Conservation (phyloP, 345 rosid genomes). For the Erodium maritimum region DNA sequence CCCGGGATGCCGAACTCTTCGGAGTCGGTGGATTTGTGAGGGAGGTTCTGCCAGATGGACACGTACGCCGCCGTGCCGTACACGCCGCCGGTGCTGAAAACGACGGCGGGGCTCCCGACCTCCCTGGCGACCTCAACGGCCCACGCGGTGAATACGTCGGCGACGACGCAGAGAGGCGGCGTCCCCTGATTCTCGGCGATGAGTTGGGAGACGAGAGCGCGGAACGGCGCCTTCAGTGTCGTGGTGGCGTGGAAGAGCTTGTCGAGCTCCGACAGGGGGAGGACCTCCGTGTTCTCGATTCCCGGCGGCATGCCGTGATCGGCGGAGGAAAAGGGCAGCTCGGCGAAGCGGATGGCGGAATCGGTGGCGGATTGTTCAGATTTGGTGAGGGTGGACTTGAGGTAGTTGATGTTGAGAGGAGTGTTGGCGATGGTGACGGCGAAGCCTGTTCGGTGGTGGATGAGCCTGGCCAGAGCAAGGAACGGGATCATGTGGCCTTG, state of each 20-base stretch:
- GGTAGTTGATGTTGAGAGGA: slow-evolving; percentile 26
- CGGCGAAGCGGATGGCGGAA: slow-evolving; percentile 14
- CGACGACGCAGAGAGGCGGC: slow-evolving; percentile 33
- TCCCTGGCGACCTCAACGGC: slow-evolving; percentile 21
- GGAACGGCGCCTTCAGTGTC: slow-evolving; percentile 17
- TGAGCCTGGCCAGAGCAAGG: slow-evolving; percentile 24
- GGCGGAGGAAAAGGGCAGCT: slow-evolving; percentile 23
- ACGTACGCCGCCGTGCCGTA: slow-evolving; percentile 26
- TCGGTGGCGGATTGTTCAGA: slow-evolving; percentile 1
- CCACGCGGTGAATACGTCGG: slow-evolving; percentile 34
- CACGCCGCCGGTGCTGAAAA: slow-evolving; percentile 28
- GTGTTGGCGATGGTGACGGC: slow-evolving; percentile 31
- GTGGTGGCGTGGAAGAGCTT: slow-evolving; percentile 10
- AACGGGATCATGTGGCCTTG: slow-evolving; percentile 53
- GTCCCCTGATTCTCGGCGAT: slow-evolving; percentile 10
- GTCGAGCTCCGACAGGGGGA: slow-evolving; percentile 15
- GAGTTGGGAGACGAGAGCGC: slow-evolving; percentile 11
- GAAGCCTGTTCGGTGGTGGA: slow-evolving; percentile 21
- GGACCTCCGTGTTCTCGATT: slow-evolving; percentile 29
- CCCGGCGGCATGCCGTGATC: slow-evolving; percentile 33
- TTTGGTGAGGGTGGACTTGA: slow-evolving; percentile 15
- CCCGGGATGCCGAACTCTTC: slow-evolving; percentile 31
- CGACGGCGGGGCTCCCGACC: slow-evolving; percentile 15
- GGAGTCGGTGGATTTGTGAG: slow-evolving; percentile 20
- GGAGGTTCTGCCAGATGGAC: slow-evolving; percentile 37